Evolutionary conservation across 31 red algal genomes (phyloP), one percentile per base, ranked within the genome.

Genomic region (Asparagopsis taxiformis): DNA sequence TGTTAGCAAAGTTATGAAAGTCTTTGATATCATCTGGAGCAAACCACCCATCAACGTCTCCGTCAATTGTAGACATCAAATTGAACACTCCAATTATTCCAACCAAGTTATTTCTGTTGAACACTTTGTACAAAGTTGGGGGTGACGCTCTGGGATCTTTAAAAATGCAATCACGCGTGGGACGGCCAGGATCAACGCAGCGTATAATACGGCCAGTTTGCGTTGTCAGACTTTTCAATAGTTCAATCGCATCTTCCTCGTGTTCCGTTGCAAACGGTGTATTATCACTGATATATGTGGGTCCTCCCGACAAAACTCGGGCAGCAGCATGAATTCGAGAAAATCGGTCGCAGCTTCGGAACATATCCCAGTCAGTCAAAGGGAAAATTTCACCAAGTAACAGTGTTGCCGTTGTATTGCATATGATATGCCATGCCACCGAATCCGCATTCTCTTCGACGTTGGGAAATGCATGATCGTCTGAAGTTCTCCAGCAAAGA

Each of bases 311-410:
- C 22, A 72, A 31, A 55, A 84, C 50, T 59, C 79, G 54, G 51
- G 79, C 66, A 33, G 50, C 49, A 26, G 68, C 79, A 61, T 84
- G 79, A 19, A 74, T 26, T 25, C 55, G 33, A 23, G 68, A 58
- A 10, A 64, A 62, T 31, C 39, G 52, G 29, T 72, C 53, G 22
- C 54, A 28, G 20, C 26, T 55, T 17, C 62, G 21, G 51, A 84
- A 84, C 79, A 84, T 84, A 61, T 84, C 79, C 79, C 79, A 84
- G 59, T 84, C 79, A 2, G 62, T 15, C 8, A 84, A 55, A 1
- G 79, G 79, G 21, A 84, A 84, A 43, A 84, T 65, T 69, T 84
- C 79, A 21, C 79, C 79, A 31, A 84, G 38, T 7, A 84, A 32
- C 38, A 84, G 29, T 8, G 54, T 73, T 22, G 61, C 73, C 67